Conservation (phyloP, 108 stramenopile species). For the Conticribra guillardii region DNA sequence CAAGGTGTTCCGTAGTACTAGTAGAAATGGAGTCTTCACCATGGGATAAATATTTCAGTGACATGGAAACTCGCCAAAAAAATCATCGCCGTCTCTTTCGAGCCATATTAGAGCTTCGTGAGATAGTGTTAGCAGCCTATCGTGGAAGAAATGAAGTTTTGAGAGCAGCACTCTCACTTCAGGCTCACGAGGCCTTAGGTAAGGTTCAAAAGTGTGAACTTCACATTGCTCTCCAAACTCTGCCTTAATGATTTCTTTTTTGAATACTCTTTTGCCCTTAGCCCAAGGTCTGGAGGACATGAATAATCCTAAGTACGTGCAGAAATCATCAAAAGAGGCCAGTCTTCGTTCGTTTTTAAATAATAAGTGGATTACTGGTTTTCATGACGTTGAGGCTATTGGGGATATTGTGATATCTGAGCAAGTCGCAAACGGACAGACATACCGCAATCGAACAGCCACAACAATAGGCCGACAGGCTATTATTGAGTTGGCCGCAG, state of each 20-base stretch:
- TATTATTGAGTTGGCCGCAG: slow-evolving; percentile 50
- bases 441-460: slow-evolving; percentile 18
- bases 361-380: slow-evolving; percentile 64
- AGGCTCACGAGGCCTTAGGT: slow-evolving; percentile 60
- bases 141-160: slow-evolving; percentile 65
- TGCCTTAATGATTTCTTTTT: no score
- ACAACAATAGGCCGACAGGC: slow-evolving; percentile 44
- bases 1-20: slow-evolving; percentile 67
- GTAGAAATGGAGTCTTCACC: slow-evolving; percentile 66
- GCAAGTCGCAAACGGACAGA: slow-evolving; percentile 45
- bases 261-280: neutral
- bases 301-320: neutral
- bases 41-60: slow-evolving; percentile 55
- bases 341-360: slow-evolving; percentile 55
- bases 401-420: slow-evolving; percentile 54
- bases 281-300: slow-evolving; percentile 55
- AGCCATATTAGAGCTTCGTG: slow-evolving; percentile 64
- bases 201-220: neutral
- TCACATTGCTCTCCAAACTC: neutral
- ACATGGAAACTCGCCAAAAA: slow-evolving; percentile 59
- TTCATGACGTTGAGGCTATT: slow-evolving; percentile 52
- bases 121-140: slow-evolving; percentile 68
- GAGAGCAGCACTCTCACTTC: slow-evolving; percentile 53
- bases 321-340: slow-evolving; percentile 53
- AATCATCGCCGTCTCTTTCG: slow-evolving; percentile 45